A percentile compares a stretch with the other conserved stretches of the same genome.
Evolutionary conservation across 2,329 filamentous ascomycete species (phyloP).

Genomic region (Fusarium coffeatum): DNA sequence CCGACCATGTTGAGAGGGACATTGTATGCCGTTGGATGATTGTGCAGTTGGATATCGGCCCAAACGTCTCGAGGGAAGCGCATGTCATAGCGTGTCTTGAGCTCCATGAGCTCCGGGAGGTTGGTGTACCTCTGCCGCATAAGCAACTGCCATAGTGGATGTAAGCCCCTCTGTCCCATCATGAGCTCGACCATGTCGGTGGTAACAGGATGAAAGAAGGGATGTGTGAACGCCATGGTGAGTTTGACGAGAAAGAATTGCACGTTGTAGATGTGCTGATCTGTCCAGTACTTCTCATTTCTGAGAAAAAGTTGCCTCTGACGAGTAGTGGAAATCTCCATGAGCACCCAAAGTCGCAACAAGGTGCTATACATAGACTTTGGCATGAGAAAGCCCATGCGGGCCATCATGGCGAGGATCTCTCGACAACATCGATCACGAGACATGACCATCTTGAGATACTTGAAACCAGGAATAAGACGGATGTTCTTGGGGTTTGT

Average conservation of each 20-base stretch:
- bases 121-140: conserved; percentile 64
- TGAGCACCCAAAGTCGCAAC: conserved; percentile 78
- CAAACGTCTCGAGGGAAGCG: conserved; percentile 51
- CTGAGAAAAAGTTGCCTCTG: conserved; percentile 66
- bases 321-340: conserved; percentile 71
- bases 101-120: conserved; percentile 63
- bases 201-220: conserved; percentile 64
- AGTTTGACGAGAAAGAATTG: conserved; percentile 78
- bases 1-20: conserved; percentile 67
- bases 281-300: conserved; percentile 65
- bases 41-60: conserved; percentile 33
- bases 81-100: conserved; percentile 69
- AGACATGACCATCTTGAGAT: conserved; percentile 73
- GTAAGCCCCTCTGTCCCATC: conserved; percentile 68
- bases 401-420: conserved; percentile 71
- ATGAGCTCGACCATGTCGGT: conserved; percentile 67
- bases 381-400: conserved; percentile 68
- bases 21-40: conserved; percentile 56
- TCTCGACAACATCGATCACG: conserved; percentile 68
- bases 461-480: conserved; percentile 71
- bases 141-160: conserved; percentile 69
- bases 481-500: conserved; percentile 52
- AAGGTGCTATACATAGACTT: conserved; percentile 59
- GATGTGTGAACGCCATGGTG: conserved; percentile 75
- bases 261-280: conserved; percentile 69